Evolutionary conservation across 768 basidiomycete genomes (phyloP).

Genomic region (Paxillus involutus): DNA sequence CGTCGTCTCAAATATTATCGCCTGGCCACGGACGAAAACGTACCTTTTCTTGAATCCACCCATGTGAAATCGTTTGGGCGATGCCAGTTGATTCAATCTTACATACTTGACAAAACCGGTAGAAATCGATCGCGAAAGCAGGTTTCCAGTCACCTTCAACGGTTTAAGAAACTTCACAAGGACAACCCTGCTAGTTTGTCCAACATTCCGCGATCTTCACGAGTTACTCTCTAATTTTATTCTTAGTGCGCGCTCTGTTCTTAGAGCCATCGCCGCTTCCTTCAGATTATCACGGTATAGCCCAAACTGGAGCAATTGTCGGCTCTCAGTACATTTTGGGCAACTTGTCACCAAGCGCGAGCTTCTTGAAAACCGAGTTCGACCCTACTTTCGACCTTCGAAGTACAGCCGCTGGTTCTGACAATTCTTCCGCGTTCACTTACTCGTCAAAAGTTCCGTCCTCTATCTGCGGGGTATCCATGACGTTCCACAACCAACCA

Average conservation of each 20-base stretch:
- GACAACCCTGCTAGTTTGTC: slow-evolving; percentile 33
- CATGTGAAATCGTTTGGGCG: slow-evolving; percentile 34
- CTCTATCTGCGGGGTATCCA: background rate
- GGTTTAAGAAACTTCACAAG: slow-evolving; percentile 35
- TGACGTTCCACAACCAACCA: slow-evolving; percentile 6
- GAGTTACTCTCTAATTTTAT: background rate
- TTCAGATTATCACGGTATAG: slow-evolving; percentile 8
- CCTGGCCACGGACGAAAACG: slow-evolving; percentile 17
- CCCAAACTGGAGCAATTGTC: background rate
- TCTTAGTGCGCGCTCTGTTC: slow-evolving; percentile 25
- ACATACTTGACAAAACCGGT: slow-evolving; percentile 37
- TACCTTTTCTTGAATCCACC: slow-evolving; percentile 5
- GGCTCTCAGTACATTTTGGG: slow-evolving; percentile 11
- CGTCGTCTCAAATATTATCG: slow-evolving; percentile 34
- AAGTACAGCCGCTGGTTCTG: background rate
- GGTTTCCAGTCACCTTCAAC: slow-evolving; percentile 40
- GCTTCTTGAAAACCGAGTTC: slow-evolving; percentile 14
- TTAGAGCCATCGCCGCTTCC: slow-evolving; percentile 19
- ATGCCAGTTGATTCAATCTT: slow-evolving; percentile 40
- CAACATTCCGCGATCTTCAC: background rate
- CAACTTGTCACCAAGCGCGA: slow-evolving; percentile 6
- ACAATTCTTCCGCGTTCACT: slow-evolving; percentile 5
- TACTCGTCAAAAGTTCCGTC: slow-evolving; percentile 5
- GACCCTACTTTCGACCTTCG: slow-evolving; percentile 7
- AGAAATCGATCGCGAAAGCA: slow-evolving; percentile 39